Percentiles rank a stretch among this genome's conserved stretches.
These are phyloP conservation scores for Arbutus unedo DNA, from an alignment of 148 eudicot species.

Conservation along the genomic window DNA sequence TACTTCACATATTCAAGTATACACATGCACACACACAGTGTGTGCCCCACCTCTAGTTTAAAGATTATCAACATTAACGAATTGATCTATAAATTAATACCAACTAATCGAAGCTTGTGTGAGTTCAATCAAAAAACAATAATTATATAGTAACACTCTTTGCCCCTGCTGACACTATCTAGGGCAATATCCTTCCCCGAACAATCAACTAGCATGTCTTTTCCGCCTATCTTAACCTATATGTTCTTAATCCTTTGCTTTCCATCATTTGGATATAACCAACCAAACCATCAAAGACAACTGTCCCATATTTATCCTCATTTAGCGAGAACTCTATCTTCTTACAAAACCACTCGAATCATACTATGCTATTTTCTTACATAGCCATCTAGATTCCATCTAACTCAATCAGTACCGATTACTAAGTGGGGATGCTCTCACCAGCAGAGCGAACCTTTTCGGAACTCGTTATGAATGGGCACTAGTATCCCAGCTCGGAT, in stretches of 20 bases:
- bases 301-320: neutral
- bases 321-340: neutral
- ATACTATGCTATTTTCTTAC: neutral
- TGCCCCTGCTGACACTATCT: neutral
- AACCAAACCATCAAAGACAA: neutral
- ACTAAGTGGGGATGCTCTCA: no score
- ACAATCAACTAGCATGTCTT: neutral
- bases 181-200: neutral
- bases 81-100: no score
- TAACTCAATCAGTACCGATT: neutral
- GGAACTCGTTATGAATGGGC: no score
- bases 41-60: no score
- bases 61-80: no score
- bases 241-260: neutral
- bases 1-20: no score
- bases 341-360: neutral
- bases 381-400: neutral
- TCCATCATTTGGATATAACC: neutral
- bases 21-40: no score
- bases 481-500: no score
- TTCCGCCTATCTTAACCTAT: neutral
- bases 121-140: neutral
- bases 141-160: no score
- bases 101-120: neutral
- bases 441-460: no score